Percentiles rank a stretch among this genome's conserved stretches.
Evolutionary conservation across 768 basidiomycete genomes (phyloP).

Genomic region (Tricholoma sp.): DNA sequence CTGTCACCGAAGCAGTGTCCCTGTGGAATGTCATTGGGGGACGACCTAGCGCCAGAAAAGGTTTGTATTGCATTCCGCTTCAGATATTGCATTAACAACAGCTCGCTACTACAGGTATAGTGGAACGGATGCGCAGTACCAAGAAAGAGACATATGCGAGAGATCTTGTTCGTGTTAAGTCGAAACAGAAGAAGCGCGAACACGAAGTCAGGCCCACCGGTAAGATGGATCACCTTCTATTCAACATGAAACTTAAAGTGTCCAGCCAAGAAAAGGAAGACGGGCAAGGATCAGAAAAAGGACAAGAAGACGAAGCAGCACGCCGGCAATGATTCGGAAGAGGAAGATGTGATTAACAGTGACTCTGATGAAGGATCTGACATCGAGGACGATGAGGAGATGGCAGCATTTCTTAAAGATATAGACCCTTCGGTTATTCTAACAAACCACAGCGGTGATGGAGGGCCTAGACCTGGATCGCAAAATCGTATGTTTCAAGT

Average conservation of each 20-base stretch:
- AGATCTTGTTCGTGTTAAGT: background rate
- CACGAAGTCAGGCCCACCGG: background rate
- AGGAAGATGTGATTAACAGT: background rate
- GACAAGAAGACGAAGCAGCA: background rate
- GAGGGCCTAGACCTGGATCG: background rate
- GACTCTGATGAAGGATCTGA: background rate
- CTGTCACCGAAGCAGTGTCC: background rate
- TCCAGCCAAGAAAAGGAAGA: background rate
- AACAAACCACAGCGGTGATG: background rate
- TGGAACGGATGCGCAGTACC: background rate
- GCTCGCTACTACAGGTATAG: background rate
- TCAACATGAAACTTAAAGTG: background rate
- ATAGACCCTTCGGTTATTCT: background rate
- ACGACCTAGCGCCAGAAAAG: background rate
- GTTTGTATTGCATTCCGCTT: background rate
- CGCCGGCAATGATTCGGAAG: background rate
- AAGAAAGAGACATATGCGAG: background rate
- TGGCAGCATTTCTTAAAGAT: background rate
- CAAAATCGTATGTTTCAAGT: background rate
- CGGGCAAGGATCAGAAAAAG: background rate
- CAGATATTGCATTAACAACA: background rate
- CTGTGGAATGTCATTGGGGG: background rate
- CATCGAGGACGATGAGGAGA: background rate
- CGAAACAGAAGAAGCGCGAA: background rate
- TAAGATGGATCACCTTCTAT: background rate